Evolutionary conservation across 441 rosid genomes (phyloP).

Genomic region (Biscutella laevigata): DNA sequence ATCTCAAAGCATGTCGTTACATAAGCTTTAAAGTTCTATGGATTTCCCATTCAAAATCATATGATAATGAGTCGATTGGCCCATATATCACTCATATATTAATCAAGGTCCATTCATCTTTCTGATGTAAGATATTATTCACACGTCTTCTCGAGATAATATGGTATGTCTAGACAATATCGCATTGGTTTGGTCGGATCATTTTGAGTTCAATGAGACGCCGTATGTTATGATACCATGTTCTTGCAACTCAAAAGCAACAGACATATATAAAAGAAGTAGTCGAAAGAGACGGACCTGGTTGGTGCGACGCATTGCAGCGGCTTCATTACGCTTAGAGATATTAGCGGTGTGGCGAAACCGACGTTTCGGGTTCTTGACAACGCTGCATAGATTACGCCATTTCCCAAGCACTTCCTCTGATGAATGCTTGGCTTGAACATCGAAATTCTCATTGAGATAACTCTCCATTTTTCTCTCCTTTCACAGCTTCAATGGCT

Average conservation of each 20-base stretch:
- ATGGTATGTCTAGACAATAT: too few relatives aligned
- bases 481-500: slow-evolving; percentile 11
- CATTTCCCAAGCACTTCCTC: slow-evolving; percentile 43
- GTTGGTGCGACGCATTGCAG: slow-evolving; percentile 69
- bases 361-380: slow-evolving; percentile 55
- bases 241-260: background rate
- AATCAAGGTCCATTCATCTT: too few relatives aligned
- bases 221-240: too few relatives aligned
- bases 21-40: too few relatives aligned
- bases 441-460: slow-evolving; percentile 48
- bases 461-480: slow-evolving; percentile 45
- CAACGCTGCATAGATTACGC: slow-evolving; percentile 44
- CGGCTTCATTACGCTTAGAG: slow-evolving; percentile 59
- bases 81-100: too few relatives aligned
- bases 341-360: slow-evolving; percentile 63
- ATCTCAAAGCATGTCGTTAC: too few relatives aligned
- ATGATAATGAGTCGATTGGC: too few relatives aligned
- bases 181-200: too few relatives aligned
- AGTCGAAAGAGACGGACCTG: slow-evolving; percentile 34
- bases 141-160: too few relatives aligned
- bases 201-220: too few relatives aligned
- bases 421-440: slow-evolving; percentile 43
- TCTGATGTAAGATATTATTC: too few relatives aligned
- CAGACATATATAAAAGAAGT: background rate
- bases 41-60: too few relatives aligned